phyloP scores from a whole-genome alignment of 176 grass and related monocot species.

The Secale cereale region DNA sequence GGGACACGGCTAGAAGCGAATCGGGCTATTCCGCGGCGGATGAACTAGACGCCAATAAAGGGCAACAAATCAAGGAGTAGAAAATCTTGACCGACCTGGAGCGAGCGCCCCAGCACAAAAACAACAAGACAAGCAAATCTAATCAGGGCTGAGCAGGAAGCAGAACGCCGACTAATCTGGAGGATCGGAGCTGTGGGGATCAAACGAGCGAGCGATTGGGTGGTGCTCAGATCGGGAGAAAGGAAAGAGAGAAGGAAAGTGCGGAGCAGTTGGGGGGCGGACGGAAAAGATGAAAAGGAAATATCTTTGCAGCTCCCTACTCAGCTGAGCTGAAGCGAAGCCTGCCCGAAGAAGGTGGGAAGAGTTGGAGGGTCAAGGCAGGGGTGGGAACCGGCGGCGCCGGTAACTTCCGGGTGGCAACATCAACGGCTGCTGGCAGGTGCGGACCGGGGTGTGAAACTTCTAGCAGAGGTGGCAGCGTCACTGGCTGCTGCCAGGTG shows the following conservation, averaged over 20 bases:
- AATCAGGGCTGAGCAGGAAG: slow-evolving; percentile 14
- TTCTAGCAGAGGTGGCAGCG: background rate
- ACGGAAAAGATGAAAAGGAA: background rate
- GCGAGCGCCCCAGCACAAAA: background rate
- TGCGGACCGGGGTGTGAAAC: background rate
- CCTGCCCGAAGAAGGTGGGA: background rate
- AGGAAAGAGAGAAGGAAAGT: background rate
- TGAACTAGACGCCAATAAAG: background rate
- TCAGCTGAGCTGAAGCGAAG: background rate
- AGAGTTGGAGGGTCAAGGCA: background rate
- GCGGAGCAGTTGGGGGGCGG: background rate
- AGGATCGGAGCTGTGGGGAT: background rate
- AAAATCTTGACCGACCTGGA: slow-evolving; percentile 7
- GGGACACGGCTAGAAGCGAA: background rate
- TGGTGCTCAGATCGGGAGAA: slow-evolving; percentile 24
- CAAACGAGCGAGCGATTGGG: background rate
- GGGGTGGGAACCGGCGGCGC: background rate
- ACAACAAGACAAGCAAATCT: slow-evolving; percentile 24
- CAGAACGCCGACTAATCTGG: background rate
- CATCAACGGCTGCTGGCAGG: background rate
- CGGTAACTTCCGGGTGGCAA: slow-evolving; percentile 4
- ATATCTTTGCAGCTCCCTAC: slow-evolving; percentile 9
- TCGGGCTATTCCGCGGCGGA: background rate
- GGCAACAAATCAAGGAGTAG: background rate
- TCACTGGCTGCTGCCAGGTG: too few relatives aligned